Base-by-base conservation (phyloP, 257 asterid species). In the Ehretia macrophylla region DNA sequence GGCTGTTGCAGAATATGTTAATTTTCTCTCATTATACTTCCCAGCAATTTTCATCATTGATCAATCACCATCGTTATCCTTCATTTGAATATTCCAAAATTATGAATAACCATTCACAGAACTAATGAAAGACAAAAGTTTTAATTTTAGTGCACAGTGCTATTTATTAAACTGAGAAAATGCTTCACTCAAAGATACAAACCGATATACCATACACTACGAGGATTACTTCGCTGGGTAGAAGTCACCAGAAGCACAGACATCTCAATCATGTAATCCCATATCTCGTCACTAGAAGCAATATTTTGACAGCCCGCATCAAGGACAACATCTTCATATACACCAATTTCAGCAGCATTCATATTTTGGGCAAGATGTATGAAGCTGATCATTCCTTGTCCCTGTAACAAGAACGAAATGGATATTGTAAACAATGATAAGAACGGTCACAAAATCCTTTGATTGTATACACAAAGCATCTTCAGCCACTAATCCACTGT, bases 281-380 rank as follows among this genome's bases (percentile, higher is more conserved):
- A 88, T 84, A 83, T 71, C 67, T 85, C 90, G 58, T 92, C 97
- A 67, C 83, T 86, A 12, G 80, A 78, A 74, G 91, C 97, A 59
- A 92, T 66, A 72, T 84, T 92, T 77, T 86, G 94, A 76, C 89
- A 79, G 77, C 96, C 88, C 50, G 97, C 94, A 75, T 88, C 99
- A 50, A 92, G 99, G 61, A 92, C 62, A 17, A 72, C 99, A 69
- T 88, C 96, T 44, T 83, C 85, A 77, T 75, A 86, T 71, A 80
- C 85, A 68, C 96, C 81, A 72, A 92, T 74, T 63, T 92, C 94
- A 54, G 85, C 73, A 60, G 87, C 82, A 58, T 74, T 81, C 49
- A 79, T 85, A 55, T 73, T 75, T 70, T 79, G 77, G 0, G 84
- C 96, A 32, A 92, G 81, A 75, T 83, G 80, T 63, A 80, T 86